Evolutionary conservation across 331 rosid species (phyloP).

Genomic region (Telfairia occidentalis): DNA sequence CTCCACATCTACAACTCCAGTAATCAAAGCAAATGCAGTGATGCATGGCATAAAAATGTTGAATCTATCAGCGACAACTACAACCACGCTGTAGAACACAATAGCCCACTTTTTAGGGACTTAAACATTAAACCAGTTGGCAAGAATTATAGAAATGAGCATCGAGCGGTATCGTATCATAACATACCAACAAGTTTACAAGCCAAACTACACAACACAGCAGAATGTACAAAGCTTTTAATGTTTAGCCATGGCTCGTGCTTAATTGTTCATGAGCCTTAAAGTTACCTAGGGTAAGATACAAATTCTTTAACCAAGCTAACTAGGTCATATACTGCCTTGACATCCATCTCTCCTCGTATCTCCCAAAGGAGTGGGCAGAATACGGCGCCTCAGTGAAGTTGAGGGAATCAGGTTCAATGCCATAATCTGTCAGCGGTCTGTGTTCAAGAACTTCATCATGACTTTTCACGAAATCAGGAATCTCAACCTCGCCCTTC

Average conservation of each 20-base stretch:
- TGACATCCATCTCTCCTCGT: conserved; percentile 35
- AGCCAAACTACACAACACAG: background rate
- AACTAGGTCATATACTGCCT: conserved; percentile 23
- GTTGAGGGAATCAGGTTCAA: conserved; percentile 74
- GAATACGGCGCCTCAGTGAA: conserved; percentile 41
- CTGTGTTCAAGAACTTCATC: conserved; percentile 71
- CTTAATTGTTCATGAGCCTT: background rate
- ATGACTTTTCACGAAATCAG: conserved; percentile 71
- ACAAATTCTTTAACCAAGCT: background rate
- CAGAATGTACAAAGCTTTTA: background rate
- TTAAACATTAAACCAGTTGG: background rate
- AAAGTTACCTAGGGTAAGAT: background rate
- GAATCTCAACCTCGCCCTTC: conserved; percentile 70
- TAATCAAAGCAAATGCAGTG: background rate
- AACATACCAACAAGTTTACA: background rate
- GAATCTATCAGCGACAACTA: background rate
- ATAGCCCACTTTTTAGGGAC: background rate
- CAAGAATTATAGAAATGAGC: background rate
- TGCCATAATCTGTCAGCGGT: conserved; percentile 82
- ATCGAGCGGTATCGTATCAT: background rate
- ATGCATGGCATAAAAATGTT: background rate
- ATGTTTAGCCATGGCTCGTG: background rate
- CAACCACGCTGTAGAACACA: background rate
- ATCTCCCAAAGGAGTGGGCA: conserved; percentile 31
- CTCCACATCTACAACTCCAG: background rate